Percentiles rank a stretch among this genome's conserved stretches.
Conservation (phyloP, 345 rosid genomes). For the Clausena lansium region DNA sequence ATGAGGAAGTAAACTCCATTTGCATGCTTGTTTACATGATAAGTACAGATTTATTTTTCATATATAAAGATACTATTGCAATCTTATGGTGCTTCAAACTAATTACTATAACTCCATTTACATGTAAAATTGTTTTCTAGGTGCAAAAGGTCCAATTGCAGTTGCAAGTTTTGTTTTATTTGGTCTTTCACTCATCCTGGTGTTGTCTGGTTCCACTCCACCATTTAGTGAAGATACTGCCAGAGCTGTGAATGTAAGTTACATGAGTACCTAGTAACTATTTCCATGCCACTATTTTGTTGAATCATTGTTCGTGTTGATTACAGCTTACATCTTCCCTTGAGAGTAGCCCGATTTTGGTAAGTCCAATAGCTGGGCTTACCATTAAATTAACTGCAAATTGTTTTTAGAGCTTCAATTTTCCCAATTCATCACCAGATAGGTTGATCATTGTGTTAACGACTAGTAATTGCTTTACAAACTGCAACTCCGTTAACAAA, state of each 20-base stretch:
- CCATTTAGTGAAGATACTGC: constrained; percentile 73
- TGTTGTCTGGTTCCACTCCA: constrained; percentile 59
- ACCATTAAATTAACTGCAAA: neutral
- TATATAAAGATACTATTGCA: neutral
- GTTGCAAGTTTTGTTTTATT: constrained; percentile 46
- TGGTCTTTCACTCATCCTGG: constrained; percentile 53
- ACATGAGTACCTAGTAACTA: neutral
- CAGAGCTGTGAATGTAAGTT: constrained; percentile 87
- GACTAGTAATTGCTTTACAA: neutral
- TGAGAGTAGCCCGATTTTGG: neutral
- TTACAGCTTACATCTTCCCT: neutral
- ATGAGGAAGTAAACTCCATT: neutral
- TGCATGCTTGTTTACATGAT: neutral
- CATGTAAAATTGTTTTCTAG: constrained; percentile 33
- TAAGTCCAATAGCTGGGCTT: neutral
- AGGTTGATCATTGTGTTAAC: neutral
- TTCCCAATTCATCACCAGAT: neutral
- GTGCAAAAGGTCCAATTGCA: constrained; percentile 62
- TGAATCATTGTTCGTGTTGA: neutral
- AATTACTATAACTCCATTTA: constrained; percentile 8
- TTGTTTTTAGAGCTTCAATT: neutral
- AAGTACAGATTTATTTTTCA: neutral
- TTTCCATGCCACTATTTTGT: neutral
- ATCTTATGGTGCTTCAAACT: neutral
- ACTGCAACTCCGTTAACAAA: neutral